Evolutionary conservation across 495 filamentous ascomycete species (phyloP), one percentile per base, ranked within the genome.

Genomic region (Penicillium tannophilum): DNA sequence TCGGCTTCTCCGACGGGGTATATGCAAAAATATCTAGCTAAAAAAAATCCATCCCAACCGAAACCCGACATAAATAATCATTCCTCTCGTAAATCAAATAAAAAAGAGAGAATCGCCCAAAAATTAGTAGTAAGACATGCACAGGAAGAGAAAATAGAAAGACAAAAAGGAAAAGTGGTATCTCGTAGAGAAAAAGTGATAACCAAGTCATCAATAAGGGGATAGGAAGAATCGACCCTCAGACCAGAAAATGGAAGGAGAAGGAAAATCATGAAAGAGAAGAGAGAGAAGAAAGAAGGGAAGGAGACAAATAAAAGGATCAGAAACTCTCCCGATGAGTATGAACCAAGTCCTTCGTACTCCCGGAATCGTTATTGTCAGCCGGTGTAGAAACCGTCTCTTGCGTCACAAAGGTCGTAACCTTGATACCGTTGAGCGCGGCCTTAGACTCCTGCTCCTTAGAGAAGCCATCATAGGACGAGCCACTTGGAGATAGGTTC

Each of bases 321-420:
- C 61, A 66, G 43, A 66, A 62, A 39, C 56, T 65, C 5, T 52
- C 26, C 49, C 26, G 46, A 9, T n/a, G 14, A 14, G 65, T 63
- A 10, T 48, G 54, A n/a, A 73, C 67, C 58, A 76, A 49, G 23
- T 64, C 54, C 20, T 61, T 63, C 30, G 69, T 61, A 59, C 73
- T 76, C 28, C 41, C 67, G 4, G 54, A 66, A 41, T 66, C 61
- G 51, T 72, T 64, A 39, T 63, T 52, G 7, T 23, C 16, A 36
- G 11, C 10, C 24, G 12, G 52, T 19, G 54, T 59, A 9, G 58
- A 52, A 23, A 47, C 59, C 4, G 56, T 65, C 60, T 74, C 63
- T 55, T 70, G 69, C 39, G 63, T 66, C 0, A 76, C 61, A 19
- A 65, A 61, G 0, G 73, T 76, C 31, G 71, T 74, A 30, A 74